These are phyloP conservation scores for Achlya hypogyna DNA, from an alignment of 352 stramenopile genomes.

Conservation along the genomic window DNA sequence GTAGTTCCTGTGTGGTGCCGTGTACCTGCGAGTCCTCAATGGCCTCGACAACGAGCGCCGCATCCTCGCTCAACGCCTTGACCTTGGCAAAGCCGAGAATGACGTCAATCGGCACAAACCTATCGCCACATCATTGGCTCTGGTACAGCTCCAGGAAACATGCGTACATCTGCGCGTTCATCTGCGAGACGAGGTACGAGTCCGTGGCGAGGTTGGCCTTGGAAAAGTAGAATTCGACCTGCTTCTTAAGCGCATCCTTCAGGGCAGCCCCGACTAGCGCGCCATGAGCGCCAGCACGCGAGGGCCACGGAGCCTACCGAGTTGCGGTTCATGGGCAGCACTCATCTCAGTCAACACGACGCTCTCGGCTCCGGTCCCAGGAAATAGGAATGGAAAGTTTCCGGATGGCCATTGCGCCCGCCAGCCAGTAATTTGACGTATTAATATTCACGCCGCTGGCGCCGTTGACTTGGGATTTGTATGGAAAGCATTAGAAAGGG, in stretches of 20 bases:
- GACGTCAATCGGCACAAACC: constrained; percentile 75
- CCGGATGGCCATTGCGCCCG: not conserved
- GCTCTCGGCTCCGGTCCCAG: not conserved
- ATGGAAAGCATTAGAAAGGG: not conserved
- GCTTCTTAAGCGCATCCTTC: constrained; percentile 69
- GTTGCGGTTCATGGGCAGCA: not conserved
- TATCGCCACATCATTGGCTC: constrained; percentile 19
- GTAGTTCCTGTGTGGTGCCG: constrained; percentile 11
- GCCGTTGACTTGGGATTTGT: not conserved
- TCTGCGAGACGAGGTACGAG: constrained; percentile 81
- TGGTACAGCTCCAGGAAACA: not conserved
- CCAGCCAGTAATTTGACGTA: constrained; percentile 4
- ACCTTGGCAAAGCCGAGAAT: constrained; percentile 83
- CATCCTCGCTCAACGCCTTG: constrained; percentile 66
- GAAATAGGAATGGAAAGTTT: constrained; percentile 13
- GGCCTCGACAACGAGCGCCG: constrained; percentile 50
- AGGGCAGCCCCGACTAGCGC: constrained; percentile 47
- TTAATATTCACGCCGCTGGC: not conserved
- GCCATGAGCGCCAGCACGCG: not conserved
- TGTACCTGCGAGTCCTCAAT: constrained; percentile 60
- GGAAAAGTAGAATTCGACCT: constrained; percentile 91
- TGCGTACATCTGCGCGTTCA: constrained; percentile 81
- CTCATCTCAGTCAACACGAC: constrained; percentile 5
- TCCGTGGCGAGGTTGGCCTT: constrained; percentile 78
- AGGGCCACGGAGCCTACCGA: not conserved